Evolutionary conservation across 2,329 filamentous ascomycete species (phyloP).

Genomic region (Stachybotrys elegans): DNA sequence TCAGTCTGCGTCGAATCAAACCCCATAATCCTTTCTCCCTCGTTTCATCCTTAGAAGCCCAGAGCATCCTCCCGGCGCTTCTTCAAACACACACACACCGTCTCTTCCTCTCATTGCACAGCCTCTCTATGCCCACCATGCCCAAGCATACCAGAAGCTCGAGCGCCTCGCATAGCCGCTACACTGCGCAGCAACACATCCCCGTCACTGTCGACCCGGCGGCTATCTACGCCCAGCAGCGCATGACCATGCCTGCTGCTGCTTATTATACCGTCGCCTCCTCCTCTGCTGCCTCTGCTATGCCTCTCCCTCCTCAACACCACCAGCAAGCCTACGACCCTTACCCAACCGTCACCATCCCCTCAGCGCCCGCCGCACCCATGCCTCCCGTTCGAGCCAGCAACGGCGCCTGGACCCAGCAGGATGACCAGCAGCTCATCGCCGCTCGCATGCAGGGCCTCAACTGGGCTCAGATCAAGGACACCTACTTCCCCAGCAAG

Average conservation of each 20-base stretch:
- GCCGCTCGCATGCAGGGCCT: slow-evolving; percentile 67
- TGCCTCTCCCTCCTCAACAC: slow-evolving; percentile 25
- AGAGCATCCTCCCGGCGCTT: slow-evolving; percentile 8
- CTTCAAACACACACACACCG: slow-evolving; percentile 6
- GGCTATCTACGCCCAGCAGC: slow-evolving; percentile 36
- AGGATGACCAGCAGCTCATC: slow-evolving; percentile 71
- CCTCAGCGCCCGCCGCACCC: slow-evolving; percentile 27
- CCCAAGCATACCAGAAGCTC: slow-evolving; percentile 38
- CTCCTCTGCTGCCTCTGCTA: slow-evolving; percentile 22
- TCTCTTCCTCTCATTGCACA: slow-evolving; percentile 11
- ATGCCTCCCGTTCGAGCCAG: slow-evolving; percentile 50
- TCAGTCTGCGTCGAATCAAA: no score
- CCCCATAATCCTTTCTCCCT: slow-evolving; percentile 11
- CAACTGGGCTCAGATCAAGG: slow-evolving; percentile 80
- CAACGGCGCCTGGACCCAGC: slow-evolving; percentile 65
- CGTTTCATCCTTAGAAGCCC: slow-evolving; percentile 9
- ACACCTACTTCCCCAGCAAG: slow-evolving; percentile 71
- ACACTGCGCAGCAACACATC: slow-evolving; percentile 25
- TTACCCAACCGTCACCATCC: slow-evolving; percentile 29
- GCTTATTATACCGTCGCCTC: slow-evolving; percentile 35
- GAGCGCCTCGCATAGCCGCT: slow-evolving; percentile 26
- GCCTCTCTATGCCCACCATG: slow-evolving; percentile 29
- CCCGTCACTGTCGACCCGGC: slow-evolving; percentile 35
- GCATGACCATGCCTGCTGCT: slow-evolving; percentile 30
- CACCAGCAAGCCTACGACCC: slow-evolving; percentile 30